A percentile compares a stretch with the other conserved stretches of the same genome.
These are phyloP conservation scores for Chlamydomonas incerta DNA, from an alignment of 139 green algal species.

Conservation along the genomic window DNA sequence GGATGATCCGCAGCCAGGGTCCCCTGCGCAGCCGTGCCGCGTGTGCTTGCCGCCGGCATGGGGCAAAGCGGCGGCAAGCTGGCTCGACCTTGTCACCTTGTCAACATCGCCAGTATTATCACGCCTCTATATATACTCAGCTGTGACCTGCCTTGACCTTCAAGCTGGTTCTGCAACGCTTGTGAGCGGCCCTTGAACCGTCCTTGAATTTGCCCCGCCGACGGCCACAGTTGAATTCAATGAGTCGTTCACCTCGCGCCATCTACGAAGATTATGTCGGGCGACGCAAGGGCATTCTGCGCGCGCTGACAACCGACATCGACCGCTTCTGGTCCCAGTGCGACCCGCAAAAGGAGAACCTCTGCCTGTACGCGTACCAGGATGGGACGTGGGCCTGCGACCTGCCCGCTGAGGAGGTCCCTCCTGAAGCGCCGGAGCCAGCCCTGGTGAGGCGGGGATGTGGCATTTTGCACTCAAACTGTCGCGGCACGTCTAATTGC, in stretches of 20 bases:
- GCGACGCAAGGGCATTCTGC: constrained; percentile 11
- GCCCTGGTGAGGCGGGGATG: constrained; percentile 40
- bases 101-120: no score
- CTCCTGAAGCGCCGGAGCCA: constrained; percentile 94
- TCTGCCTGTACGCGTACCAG: constrained; percentile 68
- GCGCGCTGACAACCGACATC: constrained; percentile 13
- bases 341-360: constrained; percentile 41
- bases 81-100: no score
- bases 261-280: constrained; percentile 31
- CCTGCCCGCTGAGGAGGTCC: constrained; percentile 86
- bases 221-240: neutral
- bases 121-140: no score
- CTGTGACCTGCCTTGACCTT: no score
- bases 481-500: neutral
- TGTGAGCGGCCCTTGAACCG: no score
- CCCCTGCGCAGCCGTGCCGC: no score
- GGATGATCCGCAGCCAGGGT: no score
- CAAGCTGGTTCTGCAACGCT: no score
- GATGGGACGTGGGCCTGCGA: constrained; percentile 85
- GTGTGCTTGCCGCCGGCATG: no score
- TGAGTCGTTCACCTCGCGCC: constrained; percentile 4
- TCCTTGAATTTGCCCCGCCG: neutral
- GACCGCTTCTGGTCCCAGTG: constrained; percentile 18
- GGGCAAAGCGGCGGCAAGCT: no score
- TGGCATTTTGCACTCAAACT: neutral